phyloP scores from a whole-genome alignment of 805 yeast genomes.

The Candida sithepensis region DNA sequence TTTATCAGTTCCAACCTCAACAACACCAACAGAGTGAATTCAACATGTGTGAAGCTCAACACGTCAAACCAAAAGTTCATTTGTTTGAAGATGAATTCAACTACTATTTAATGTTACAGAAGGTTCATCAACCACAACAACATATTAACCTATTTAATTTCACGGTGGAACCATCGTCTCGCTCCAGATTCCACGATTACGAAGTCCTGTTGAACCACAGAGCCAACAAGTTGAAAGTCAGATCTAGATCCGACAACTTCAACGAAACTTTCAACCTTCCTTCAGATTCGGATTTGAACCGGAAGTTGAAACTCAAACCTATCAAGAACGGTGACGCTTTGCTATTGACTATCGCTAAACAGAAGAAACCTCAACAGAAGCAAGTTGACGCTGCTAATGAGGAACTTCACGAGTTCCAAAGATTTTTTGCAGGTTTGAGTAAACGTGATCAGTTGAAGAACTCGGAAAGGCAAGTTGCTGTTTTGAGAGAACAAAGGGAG shows the following conservation, averaged over 20 bases:
- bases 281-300: conserved; percentile 16
- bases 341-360: conserved; percentile 14
- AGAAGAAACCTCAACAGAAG: too few species aligned
- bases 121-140: too few species aligned
- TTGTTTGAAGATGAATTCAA: conserved; percentile 17
- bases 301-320: conserved; percentile 13
- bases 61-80: conserved; percentile 5
- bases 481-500: not conserved
- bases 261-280: conserved; percentile 23
- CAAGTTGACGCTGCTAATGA: not conserved
- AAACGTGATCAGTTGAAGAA: not conserved
- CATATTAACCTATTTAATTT: conserved; percentile 2
- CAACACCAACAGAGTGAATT: not conserved
- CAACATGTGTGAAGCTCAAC: not conserved
- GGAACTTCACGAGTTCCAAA: conserved; percentile 1
- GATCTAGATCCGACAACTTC: conserved; percentile 21
- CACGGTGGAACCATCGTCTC: not conserved
- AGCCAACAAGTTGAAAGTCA: conserved; percentile 15
- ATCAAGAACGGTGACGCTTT: conserved; percentile 21
- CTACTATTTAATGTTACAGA: conserved; percentile 24
- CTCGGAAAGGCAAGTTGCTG: not conserved
- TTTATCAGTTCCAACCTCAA: conserved; percentile 3
- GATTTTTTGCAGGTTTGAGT: not conserved
- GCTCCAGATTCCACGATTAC: conserved; percentile 19
- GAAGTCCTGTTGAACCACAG: conserved; percentile 15